phyloP scores from a whole-genome alignment of 2,329 filamentous ascomycete genomes.

The Trichophyton benhamiae region DNA sequence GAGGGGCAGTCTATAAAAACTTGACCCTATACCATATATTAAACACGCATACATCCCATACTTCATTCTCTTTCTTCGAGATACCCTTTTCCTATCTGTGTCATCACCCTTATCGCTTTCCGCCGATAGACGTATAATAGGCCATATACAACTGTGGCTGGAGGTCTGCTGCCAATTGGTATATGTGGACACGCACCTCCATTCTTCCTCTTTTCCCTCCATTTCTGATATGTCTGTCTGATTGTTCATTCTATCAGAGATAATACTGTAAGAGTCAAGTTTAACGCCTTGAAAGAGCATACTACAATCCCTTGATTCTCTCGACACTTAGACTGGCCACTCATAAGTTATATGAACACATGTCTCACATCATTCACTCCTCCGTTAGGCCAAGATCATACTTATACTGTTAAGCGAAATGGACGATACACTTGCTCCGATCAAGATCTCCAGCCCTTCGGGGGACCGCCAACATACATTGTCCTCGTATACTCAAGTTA shows the following conservation, averaged over 20 bases:
- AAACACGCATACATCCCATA: not conserved
- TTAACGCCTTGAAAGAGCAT: not conserved
- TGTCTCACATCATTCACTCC: not conserved
- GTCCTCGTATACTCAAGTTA: conserved; percentile 10
- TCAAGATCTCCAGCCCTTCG: not conserved
- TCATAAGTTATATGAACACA: not conserved
- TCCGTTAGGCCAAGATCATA: not conserved
- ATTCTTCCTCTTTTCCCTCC: not conserved
- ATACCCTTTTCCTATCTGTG: not conserved
- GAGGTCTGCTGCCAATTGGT: not conserved
- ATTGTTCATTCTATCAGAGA: not conserved
- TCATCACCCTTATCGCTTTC: not conserved
- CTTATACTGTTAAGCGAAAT: not conserved
- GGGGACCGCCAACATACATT: not conserved
- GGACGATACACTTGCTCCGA: not conserved
- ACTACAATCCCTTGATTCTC: not conserved
- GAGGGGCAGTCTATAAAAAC: not conserved
- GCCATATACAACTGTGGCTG: not conserved
- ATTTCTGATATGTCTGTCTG: not conserved
- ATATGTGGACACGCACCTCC: not conserved
- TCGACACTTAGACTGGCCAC: not conserved
- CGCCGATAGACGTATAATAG: not conserved
- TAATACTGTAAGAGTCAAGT: not conserved
- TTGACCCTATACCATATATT: not conserved
- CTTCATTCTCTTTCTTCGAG: not conserved